Evolutionary conservation across 2,329 filamentous ascomycete genomes (phyloP).

Genomic region (Clathrospora elynae): DNA sequence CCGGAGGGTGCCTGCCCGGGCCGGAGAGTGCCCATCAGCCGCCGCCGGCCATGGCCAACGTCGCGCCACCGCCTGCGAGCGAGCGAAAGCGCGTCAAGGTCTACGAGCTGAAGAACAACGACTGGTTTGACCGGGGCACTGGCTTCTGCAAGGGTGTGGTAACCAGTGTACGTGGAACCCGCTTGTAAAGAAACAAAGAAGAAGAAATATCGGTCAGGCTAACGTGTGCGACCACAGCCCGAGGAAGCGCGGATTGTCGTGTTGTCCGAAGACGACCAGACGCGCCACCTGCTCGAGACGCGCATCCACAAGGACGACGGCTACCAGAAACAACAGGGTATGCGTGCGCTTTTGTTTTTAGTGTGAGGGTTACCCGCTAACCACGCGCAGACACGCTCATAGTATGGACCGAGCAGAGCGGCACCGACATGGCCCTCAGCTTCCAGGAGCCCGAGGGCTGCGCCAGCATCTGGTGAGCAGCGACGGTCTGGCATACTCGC

Average conservation of each 20-base stretch:
- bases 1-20: conserved; percentile 21
- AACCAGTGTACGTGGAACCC: conserved; percentile 64
- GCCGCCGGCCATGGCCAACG: conserved; percentile 16
- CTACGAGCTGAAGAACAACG: conserved; percentile 96
- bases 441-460: conserved; percentile 98
- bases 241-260: conserved; percentile 89
- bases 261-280: conserved; percentile 89
- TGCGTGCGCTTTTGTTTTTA: conserved; percentile 27
- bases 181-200: too few species aligned
- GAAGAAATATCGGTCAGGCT: too few species aligned
- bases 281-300: conserved; percentile 83
- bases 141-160: conserved; percentile 88
- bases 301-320: conserved; percentile 91
- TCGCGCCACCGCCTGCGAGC: conserved; percentile 52
- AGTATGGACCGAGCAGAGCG: conserved; percentile 93
- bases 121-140: conserved; percentile 98
- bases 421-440: conserved; percentile 94
- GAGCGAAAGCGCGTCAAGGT: conserved; percentile 83
- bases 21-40: conserved; percentile 36
- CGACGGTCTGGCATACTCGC: conserved; percentile 1
- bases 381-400: conserved; percentile 81
- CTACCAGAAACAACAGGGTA: conserved; percentile 98
- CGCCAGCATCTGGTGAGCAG: conserved; percentile 78
- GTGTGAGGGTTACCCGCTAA: conserved; percentile 19
- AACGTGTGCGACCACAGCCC: conserved; percentile 59